Conservation (phyloP, 305 asterid genomes). For the Solanum hybrid region DNA sequence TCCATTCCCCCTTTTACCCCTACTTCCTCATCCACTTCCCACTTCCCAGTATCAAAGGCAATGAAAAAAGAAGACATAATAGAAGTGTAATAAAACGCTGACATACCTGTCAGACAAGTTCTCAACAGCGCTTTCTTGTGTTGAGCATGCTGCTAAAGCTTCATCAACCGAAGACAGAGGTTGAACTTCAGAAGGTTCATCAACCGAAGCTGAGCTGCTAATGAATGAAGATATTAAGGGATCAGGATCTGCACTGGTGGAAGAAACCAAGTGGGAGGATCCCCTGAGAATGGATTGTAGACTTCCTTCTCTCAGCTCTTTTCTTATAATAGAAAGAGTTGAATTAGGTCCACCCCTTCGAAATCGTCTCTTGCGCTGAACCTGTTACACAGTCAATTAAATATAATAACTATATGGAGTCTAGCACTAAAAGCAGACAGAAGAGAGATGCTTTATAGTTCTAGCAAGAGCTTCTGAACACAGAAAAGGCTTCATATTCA, state of each 20-base stretch:
- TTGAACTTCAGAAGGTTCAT: slow-evolving; percentile 30
- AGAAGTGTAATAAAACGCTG: neutral
- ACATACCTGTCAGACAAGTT: slow-evolving; percentile 38
- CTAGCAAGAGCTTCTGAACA: neutral
- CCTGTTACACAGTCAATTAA: slow-evolving; percentile 33
- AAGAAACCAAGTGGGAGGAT: slow-evolving; percentile 34
- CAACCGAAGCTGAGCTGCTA: slow-evolving; percentile 34
- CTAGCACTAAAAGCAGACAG: neutral
- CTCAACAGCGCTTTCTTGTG: slow-evolving; percentile 17
- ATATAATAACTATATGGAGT: neutral
- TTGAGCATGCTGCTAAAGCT: slow-evolving; percentile 20
- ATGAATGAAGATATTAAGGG: slow-evolving; percentile 64
- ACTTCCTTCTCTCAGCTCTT: slow-evolving; percentile 64
- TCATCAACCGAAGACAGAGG: slow-evolving; percentile 8
- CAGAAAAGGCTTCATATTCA: neutral
- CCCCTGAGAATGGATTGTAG: slow-evolving; percentile 55
- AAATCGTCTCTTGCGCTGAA: slow-evolving; percentile 66
- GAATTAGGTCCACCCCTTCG: slow-evolving; percentile 42
- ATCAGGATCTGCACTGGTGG: slow-evolving; percentile 42
- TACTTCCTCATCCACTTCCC: neutral
- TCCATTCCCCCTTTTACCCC: neutral
- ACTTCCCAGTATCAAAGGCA: neutral
- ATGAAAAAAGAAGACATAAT: neutral
- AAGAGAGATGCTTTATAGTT: neutral
- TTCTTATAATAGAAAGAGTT: slow-evolving; percentile 39